Percentiles rank a stretch among this genome's conserved stretches.
Conservation (phyloP, 2,329 filamentous ascomycete genomes). For the Orbilia blumenaviensis region DNA sequence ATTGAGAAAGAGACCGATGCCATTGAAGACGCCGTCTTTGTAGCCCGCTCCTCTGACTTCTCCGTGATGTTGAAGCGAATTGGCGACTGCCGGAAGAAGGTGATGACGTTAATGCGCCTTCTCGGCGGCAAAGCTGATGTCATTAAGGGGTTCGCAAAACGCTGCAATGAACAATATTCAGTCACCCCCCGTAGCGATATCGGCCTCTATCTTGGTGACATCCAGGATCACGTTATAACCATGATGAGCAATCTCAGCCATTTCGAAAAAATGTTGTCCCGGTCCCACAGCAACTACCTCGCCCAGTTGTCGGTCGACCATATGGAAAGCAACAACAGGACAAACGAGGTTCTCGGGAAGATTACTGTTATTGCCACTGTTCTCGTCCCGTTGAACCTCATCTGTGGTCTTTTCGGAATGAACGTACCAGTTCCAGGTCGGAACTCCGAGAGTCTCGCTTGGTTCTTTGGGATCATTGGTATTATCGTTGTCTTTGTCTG, state of each 20-base stretch:
- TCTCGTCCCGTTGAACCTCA: conserved; percentile 97
- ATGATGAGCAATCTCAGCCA: conserved; percentile 97
- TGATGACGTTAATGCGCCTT: conserved; percentile 92
- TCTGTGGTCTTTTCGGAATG: conserved; percentile 98
- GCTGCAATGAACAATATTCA: conserved; percentile 98
- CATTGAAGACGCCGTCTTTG: conserved; percentile 91
- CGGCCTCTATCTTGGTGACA: conserved; percentile 95
- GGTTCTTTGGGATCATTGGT: conserved; percentile 72
- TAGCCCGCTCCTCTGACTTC: conserved; percentile 78
- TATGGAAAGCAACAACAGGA: conserved; percentile 95
- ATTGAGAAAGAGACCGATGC: conserved; percentile 98
- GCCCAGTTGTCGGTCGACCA: conserved; percentile 80
- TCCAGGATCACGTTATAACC: conserved; percentile 98
- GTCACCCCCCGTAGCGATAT: conserved; percentile 95
- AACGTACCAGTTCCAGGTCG: conserved; percentile 97
- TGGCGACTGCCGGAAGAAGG: conserved; percentile 93
- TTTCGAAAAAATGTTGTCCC: conserved; percentile 91
- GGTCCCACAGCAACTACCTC: conserved; percentile 96
- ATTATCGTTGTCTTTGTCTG: conserved; percentile 43
- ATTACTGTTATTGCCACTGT: conserved; percentile 96
- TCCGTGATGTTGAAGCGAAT: conserved; percentile 90
- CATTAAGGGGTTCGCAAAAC: conserved; percentile 98
- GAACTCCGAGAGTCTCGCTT: conserved; percentile 77
- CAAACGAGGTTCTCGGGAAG: conserved; percentile 91
- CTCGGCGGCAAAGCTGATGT: conserved; percentile 98